Base-by-base conservation (phyloP, 768 basidiomycete genomes). In the Termitomyces sp. region DNA sequence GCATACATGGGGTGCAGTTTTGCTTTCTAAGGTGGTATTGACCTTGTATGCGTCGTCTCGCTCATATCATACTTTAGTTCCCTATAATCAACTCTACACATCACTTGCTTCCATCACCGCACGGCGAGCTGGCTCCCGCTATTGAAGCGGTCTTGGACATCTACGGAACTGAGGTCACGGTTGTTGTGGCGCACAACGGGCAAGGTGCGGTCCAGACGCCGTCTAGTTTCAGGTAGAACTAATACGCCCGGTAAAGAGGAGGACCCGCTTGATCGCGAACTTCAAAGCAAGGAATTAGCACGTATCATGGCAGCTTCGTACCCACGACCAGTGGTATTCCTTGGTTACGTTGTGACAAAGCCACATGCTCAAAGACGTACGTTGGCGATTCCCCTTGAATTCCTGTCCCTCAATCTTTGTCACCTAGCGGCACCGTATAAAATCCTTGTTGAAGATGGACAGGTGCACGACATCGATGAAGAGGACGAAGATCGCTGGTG, bases 121-220 rank as follows among this genome's bases (percentile, higher is more conserved):
- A 80, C 56, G 90, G 90, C 8, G 93, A 94, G 68, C 83, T 95
- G 26, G 92, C 92, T 2, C 92, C 92, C 0, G 92, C 92, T 1
- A 95, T 95, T 33, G 89, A 92, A 69, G 92, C 92, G 3, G 79
- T 90, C 2, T 73, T 95, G 14, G 88, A 94, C 52, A 76, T 92
- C 7, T 88, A 85, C 61, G 92, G 92, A 0, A 86, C 85, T 0
- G 79, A 82, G 52, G 82, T 94, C 18, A 86, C 86, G 5, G 91
- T 94, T 0, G 76, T 95, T n/a, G 89, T 95, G 10, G 80, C 91
- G 0, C 94, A 96, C 63, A 95, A 96, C 67, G 94, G 94, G 6
- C 94, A 96, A 79, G 90, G 90, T 88, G 60, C 3, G 28, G 45
- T 20, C 33, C 33, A 26, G 14, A 20, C 43, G 2, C 1, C 40